Conservation (phyloP, 768 basidiomycete species). For the Chlorophyllum brunneum region DNA sequence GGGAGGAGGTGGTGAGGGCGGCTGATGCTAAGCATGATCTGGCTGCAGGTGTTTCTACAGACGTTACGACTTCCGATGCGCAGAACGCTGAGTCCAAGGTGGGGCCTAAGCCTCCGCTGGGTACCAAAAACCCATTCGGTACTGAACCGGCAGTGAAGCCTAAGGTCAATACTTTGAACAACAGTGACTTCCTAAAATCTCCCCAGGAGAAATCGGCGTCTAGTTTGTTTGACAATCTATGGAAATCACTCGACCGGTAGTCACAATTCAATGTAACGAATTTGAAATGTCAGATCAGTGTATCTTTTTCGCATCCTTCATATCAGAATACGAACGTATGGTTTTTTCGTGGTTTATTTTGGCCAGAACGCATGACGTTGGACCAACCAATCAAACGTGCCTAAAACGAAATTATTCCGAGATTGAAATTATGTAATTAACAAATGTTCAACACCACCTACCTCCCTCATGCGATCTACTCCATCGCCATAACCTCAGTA, state of each 20-base stretch:
- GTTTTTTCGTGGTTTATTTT: neutral
- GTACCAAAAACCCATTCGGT: neutral
- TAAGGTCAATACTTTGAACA: neutral
- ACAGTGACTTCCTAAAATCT: neutral
- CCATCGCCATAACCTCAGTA: constrained; percentile 61
- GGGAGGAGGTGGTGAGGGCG: neutral
- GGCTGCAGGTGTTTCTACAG: constrained; percentile 8
- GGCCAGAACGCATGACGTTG: too few relatives aligned
- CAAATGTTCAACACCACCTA: constrained; percentile 34
- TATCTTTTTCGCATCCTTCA: neutral
- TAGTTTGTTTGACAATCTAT: neutral
- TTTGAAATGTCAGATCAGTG: neutral
- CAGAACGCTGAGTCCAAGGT: neutral
- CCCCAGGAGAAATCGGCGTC: neutral
- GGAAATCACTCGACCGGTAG: neutral
- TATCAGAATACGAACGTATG: neutral
- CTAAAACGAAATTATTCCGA: neutral
- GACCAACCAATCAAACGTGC: neutral
- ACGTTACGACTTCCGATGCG: neutral
- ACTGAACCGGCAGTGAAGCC: neutral
- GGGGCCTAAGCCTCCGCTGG: neutral
- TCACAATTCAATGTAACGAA: neutral
- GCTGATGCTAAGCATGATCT: constrained; percentile 4
- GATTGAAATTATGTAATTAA: neutral
- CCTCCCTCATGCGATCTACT: constrained; percentile 62